A percentile compares a stretch with the other conserved stretches of the same genome.
Conservation (phyloP, 192 early-diverging fungal species). For the Entomortierella beljakovae region DNA sequence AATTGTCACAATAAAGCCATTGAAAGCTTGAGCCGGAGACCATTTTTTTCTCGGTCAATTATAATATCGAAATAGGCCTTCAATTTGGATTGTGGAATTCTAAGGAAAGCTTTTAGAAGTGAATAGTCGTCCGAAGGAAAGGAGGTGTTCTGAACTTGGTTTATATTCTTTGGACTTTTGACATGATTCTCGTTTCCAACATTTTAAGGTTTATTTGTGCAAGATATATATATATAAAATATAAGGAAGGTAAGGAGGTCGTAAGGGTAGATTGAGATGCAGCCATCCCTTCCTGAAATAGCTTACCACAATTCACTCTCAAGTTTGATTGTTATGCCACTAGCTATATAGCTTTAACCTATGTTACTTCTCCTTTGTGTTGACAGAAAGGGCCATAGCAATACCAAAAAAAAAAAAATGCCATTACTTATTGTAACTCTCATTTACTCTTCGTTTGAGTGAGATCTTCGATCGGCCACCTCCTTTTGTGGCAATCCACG, state of each 20-base stretch:
- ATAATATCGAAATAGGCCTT: too few relatives aligned
- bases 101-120: constrained; percentile 23
- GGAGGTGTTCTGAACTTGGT: neutral
- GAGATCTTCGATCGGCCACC: neutral
- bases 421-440: too few relatives aligned
- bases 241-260: constrained; percentile 8
- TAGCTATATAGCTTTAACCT: neutral
- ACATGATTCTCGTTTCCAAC: neutral
- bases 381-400: neutral
- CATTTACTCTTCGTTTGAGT: too few relatives aligned
- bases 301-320: neutral
- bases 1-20: neutral
- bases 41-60: too few relatives aligned
- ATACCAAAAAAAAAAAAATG: too few relatives aligned
- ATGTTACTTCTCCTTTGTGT: neutral
- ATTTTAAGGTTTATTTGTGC: neutral
- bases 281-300: constrained; percentile 9
- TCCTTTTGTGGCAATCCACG: neutral
- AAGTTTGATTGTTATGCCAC: neutral
- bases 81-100: constrained; percentile 13
- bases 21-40: neutral
- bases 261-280: constrained; percentile 27
- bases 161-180: neutral
- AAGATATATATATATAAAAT: neutral
- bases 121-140: neutral